Base-by-base conservation (phyloP, 352 stramenopile genomes). In the Phytophthora rubi region DNA sequence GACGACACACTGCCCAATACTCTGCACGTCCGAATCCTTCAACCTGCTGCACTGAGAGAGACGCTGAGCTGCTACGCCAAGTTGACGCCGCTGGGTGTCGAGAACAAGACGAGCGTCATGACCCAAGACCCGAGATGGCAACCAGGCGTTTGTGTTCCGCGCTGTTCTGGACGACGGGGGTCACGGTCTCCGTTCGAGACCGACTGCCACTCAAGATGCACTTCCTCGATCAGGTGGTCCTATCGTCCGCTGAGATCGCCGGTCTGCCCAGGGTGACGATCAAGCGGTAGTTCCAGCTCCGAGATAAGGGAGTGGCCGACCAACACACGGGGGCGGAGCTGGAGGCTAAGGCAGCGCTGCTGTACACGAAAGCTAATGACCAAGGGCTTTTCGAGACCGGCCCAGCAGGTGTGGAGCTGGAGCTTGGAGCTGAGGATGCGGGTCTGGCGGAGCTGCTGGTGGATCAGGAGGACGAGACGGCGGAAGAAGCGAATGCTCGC, bases 381-480 rank as follows among this genome's bases (percentile, higher is more conserved):
- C 80, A 81, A 37, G 66, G 18, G 0, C 48, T 82, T 8, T 57
- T 65, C 4, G 68, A 80, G 21, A 51, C 44, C 0, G 65, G 61
- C 0, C 52, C 70, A 12, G 70, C 65, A 23, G 60, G 55, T 33
- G 13, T 51, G 28, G 57, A 70, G 33, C 45, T 81, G 0, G 66
- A 78, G 10, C 26, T 55, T 10, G 59, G 64, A 44, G 48, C 45
- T 32, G 58, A 35, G 23, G 70, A 62, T 28, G 59, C 23, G 8
- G 54, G 37, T 4, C 32, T 71, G 12, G 67, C 49, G 1, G 79
- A 81, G 2, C 59, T 88, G 32, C 61, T 89, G 9, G 75, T 77
- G 0, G 85, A 82, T n/a, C 85, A 94, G 67, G 85, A 93, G 55
- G 86, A 94, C 13, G 85, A 94, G 65, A 94, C 85, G 0, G 86